These are phyloP conservation scores for Raphanus hybrid DNA, from an alignment of 441 rosid species.

Conservation along the genomic window DNA sequence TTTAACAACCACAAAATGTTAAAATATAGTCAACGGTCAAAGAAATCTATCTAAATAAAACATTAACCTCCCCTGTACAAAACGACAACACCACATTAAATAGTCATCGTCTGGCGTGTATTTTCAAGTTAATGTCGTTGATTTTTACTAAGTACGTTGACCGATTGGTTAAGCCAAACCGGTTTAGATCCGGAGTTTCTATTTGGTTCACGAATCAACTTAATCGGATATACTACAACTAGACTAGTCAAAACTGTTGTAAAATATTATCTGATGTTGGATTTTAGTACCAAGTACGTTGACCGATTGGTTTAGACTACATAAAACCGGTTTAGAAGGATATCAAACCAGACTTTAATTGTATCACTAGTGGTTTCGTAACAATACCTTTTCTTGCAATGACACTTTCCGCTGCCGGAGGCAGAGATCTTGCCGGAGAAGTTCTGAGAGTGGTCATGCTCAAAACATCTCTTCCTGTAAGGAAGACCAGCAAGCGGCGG, in stretches of 20 bases:
- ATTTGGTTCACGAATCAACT: not conserved
- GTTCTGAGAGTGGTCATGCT: constrained; percentile 60
- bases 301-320: not conserved
- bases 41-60: not conserved
- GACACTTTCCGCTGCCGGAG: constrained; percentile 68
- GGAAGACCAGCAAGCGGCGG: constrained; percentile 70
- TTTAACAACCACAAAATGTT: not conserved
- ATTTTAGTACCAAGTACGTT: not conserved
- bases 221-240: not conserved
- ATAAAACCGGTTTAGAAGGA: constrained; percentile 13
- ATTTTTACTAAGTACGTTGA: not conserved
- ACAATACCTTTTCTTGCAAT: constrained; percentile 84
- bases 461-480: constrained; percentile 68
- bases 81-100: constrained; percentile 27
- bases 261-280: not conserved
- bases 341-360: not conserved
- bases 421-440: constrained; percentile 65
- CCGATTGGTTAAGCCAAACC: not conserved
- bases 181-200: not conserved
- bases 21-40: constrained; percentile 12
- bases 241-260: not conserved
- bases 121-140: constrained; percentile 12
- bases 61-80: constrained; percentile 4
- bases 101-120: constrained; percentile 41
- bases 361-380: not conserved